Base-by-base conservation (phyloP, 1,284 basidiomycete species). In the Ustilago cynodontis region DNA sequence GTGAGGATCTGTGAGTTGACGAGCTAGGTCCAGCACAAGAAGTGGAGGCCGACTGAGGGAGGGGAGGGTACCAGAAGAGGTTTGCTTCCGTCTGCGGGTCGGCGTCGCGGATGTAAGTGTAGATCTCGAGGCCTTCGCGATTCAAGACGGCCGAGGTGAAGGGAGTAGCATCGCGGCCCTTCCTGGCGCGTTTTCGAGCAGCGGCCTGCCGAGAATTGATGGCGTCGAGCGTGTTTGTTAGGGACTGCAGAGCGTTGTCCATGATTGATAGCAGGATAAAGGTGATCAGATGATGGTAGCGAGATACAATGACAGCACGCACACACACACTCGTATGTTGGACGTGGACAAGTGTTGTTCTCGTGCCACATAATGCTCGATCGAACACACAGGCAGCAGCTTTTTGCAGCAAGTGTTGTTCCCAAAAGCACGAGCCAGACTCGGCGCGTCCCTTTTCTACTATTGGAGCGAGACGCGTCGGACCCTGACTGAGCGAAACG, bases 111-210 rank as follows among this genome's bases (percentile, higher is more conserved):
- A 85, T 85, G 78, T 79, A 82, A 47, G 77, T 77, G 29, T 80
- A 57, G 52, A 85, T 79, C 28, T 83, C 81, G 43, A 80, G 59
- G 3, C 67, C 53, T 37, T 69, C 65, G 37, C 79, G 73, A 50
- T 84, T 83, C 60, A 85, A 68, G 43, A 83, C 71, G 31, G 82
- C 82, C 50, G 77, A 65, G 37, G 83, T 82, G 67, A 84, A 84
- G 18, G 79, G 82, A 4, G 71, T 72, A 18, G 71, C 59, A 28
- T 72, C 49, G 55, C 35, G 45, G n/a, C 66, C 76, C 59, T 58
- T 76, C 33, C 61, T 64, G 24, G 65, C 67, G 29, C 71, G 66
- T 47, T 71, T 77, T 56, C 70, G 69, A 9, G 67, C 72, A 28
- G 61, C 61, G 14, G 66, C 61, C 57, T 77, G 75, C 31, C 71